Percentiles rank a stretch among this genome's conserved stretches.
These are phyloP conservation scores for Onygenales sp. DNA, from an alignment of 2,329 filamentous ascomycete genomes.

Conservation along the genomic window DNA sequence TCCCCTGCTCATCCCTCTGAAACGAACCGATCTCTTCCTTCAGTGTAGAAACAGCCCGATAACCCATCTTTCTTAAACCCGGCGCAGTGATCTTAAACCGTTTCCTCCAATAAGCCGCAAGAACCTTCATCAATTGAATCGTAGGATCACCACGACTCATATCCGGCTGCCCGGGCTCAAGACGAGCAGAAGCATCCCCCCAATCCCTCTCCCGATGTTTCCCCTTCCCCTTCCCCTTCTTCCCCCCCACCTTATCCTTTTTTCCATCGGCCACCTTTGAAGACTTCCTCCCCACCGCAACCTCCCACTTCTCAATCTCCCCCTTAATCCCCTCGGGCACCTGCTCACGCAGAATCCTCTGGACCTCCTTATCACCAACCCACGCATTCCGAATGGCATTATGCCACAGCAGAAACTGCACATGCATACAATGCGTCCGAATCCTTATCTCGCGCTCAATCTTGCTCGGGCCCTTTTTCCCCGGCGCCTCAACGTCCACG, in stretches of 20 bases:
- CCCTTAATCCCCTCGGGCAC: conserved; percentile 58
- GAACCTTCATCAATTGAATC: conserved; percentile 61
- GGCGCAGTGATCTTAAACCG: conserved; percentile 68
- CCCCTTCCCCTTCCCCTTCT: conserved; percentile 25
- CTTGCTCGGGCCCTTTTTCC: conserved; percentile 79
- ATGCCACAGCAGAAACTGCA: conserved; percentile 79
- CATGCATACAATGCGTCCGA: conserved; percentile 78
- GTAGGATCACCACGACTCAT: conserved; percentile 77
- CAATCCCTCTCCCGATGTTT: conserved; percentile 53
- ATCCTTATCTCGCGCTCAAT: conserved; percentile 69
- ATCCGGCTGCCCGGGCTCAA: conserved; percentile 63
- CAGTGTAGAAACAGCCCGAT: conserved; percentile 66
- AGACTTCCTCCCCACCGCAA: conserved; percentile 53
- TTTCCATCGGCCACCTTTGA: conserved; percentile 30
- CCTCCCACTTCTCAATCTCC: conserved; percentile 64
- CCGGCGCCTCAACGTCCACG: conserved; percentile 46
- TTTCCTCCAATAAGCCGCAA: conserved; percentile 84
- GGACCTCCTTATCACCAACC: conserved; percentile 66
- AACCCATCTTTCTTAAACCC: conserved; percentile 79
- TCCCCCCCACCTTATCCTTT: conserved; percentile 32
- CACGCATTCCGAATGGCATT: conserved; percentile 79
- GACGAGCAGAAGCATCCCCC: conserved; percentile 56
- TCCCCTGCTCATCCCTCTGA: conserved; percentile 52
- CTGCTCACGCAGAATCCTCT: conserved; percentile 66
- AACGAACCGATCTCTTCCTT: conserved; percentile 66